Conservation (phyloP, 1,284 basidiomycete genomes). For the Leucoagaricus sp. region DNA sequence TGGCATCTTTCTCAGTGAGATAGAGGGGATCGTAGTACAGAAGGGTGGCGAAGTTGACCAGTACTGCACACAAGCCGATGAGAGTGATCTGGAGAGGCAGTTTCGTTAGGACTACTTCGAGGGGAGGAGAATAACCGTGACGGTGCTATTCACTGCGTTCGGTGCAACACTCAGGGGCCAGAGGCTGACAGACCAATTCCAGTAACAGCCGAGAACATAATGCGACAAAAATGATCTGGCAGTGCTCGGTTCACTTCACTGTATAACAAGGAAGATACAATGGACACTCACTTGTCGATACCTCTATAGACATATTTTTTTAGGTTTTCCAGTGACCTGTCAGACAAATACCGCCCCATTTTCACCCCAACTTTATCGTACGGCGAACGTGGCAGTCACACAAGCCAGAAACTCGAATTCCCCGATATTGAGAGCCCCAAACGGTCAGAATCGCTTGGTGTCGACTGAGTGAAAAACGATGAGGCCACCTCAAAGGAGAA, state of each 20-base stretch:
- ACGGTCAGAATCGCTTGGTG: not conserved
- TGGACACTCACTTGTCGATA: conserved; percentile 62
- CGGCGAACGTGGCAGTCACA: not conserved
- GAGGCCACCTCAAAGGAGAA: not conserved
- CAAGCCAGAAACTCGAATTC: not conserved
- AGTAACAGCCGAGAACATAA: conserved; percentile 88
- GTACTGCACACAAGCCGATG: conserved; percentile 80
- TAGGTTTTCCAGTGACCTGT: conserved; percentile 52
- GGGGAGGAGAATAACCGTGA: not conserved
- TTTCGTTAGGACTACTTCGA: not conserved
- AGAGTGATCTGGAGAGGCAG: conserved; percentile 69
- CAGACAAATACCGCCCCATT: conserved; percentile 8
- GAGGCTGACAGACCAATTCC: conserved; percentile 92
- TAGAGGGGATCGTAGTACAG: conserved; percentile 83
- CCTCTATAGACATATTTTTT: conserved; percentile 70
- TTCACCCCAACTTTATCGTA: not conserved
- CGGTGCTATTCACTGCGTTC: conserved; percentile 71
- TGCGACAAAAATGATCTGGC: conserved; percentile 73
- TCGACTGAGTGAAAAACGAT: not conserved
- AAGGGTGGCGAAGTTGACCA: conserved; percentile 84
- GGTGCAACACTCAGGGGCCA: conserved; percentile 91
- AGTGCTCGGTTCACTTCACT: conserved; percentile 5
- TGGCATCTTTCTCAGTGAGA: conserved; percentile 63
- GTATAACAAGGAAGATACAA: not conserved
- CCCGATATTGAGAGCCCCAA: not conserved